phyloP scores from a whole-genome alignment of 352 stramenopile species.

The Globisporangium cederbergense region DNA sequence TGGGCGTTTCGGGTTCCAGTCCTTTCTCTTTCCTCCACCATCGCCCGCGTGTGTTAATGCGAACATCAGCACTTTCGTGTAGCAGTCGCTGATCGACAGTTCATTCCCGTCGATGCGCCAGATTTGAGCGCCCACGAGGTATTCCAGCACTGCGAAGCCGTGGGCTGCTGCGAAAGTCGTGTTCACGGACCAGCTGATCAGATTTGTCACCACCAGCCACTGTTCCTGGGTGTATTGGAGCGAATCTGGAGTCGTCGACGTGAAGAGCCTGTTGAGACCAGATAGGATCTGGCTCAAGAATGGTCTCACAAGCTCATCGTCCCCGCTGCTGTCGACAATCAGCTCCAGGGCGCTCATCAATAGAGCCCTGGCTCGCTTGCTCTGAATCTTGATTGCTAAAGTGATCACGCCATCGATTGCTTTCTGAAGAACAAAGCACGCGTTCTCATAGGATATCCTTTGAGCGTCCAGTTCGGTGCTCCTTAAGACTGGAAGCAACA shows the following conservation, averaged over 20 bases:
- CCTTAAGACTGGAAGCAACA: slow-evolving; percentile 42
- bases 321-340: slow-evolving; percentile 57
- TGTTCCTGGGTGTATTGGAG: slow-evolving; percentile 42
- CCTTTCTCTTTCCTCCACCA: slow-evolving; percentile 21
- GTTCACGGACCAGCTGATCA: slow-evolving; percentile 57
- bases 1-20: slow-evolving; percentile 31
- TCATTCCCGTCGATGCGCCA: slow-evolving; percentile 50
- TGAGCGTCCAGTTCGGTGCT: slow-evolving; percentile 29
- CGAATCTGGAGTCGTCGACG: slow-evolving; percentile 24
- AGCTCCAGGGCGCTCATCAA: slow-evolving; percentile 40
- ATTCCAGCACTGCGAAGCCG: slow-evolving; percentile 60
- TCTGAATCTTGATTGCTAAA: slow-evolving; percentile 39
- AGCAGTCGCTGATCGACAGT: slow-evolving; percentile 58
- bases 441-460: slow-evolving; percentile 61
- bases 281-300: slow-evolving; percentile 65
- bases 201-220: slow-evolving; percentile 57
- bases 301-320: slow-evolving; percentile 56
- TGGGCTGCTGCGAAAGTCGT: slow-evolving; percentile 43
- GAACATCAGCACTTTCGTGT: slow-evolving; percentile 64
- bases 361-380: slow-evolving; percentile 28
- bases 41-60: slow-evolving; percentile 25
- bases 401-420: slow-evolving; percentile 53
- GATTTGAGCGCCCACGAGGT: slow-evolving; percentile 48
- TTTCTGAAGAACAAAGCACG: slow-evolving; percentile 59
- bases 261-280: slow-evolving; percentile 38